These are phyloP conservation scores for Protea cynaroides DNA, from an alignment of 164 flowering plant species.

Conservation along the genomic window DNA sequence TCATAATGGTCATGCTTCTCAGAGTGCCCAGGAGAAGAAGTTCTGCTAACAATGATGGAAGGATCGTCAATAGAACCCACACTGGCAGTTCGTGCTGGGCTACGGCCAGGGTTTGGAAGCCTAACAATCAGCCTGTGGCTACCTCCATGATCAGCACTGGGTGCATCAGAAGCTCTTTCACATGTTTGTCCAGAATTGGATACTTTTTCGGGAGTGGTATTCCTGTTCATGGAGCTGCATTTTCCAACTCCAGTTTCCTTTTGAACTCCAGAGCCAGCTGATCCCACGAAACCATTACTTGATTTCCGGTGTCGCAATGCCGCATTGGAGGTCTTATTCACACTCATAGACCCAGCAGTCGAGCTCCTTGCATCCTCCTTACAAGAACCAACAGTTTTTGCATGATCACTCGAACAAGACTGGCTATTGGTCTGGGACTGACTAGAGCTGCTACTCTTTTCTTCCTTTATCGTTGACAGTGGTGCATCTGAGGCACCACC, in stretches of 20 bases:
- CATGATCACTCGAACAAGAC: slow-evolving; percentile 69
- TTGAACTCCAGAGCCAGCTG: slow-evolving; percentile 40
- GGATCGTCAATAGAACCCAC: slow-evolving; percentile 44
- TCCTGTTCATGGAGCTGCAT: slow-evolving; percentile 35
- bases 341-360: slow-evolving; percentile 46
- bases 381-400: slow-evolving; percentile 34
- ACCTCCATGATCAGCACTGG: slow-evolving; percentile 41
- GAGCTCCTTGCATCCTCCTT: slow-evolving; percentile 79
- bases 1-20: slow-evolving; percentile 58
- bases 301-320: slow-evolving; percentile 57
- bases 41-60: slow-evolving; percentile 28
- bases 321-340: slow-evolving; percentile 36
- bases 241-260: slow-evolving; percentile 44
- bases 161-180: slow-evolving; percentile 44
- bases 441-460: slow-evolving; percentile 69
- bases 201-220: slow-evolving; percentile 38
- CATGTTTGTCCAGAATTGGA: slow-evolving; percentile 34
- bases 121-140: slow-evolving; percentile 68
- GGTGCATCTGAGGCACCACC: slow-evolving; percentile 27
- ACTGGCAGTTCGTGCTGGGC: slow-evolving; percentile 42
- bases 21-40: slow-evolving; percentile 48
- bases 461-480: slow-evolving; percentile 33
- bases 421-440: slow-evolving; percentile 83
- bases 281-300: slow-evolving; percentile 43
- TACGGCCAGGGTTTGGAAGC: slow-evolving; percentile 58